Evolutionary conservation across 805 yeast species (phyloP).

Genomic region (Scheffersomyces amazonensis): DNA sequence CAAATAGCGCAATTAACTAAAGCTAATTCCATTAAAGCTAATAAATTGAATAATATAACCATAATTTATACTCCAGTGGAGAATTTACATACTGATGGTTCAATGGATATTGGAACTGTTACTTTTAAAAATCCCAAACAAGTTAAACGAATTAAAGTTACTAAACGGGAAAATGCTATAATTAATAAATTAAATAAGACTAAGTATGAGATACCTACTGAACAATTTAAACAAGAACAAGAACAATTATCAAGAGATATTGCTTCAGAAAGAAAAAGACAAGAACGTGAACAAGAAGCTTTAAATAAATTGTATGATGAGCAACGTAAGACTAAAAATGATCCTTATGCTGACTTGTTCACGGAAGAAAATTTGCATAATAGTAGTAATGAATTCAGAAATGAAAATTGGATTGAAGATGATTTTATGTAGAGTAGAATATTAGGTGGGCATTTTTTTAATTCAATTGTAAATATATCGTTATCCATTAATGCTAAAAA

Average conservation of each 20-base stretch:
- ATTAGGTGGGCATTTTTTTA: neutral
- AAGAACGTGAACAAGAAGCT: slow-evolving; percentile 30
- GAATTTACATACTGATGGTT: slow-evolving; percentile 62
- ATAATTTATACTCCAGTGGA: slow-evolving; percentile 74
- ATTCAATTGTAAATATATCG: neutral
- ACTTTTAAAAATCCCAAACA: slow-evolving; percentile 59
- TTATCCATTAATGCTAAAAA: neutral
- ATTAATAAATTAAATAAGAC: slow-evolving; percentile 66
- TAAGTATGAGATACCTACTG: slow-evolving; percentile 51
- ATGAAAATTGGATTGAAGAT: slow-evolving; percentile 37
- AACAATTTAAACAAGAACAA: slow-evolving; percentile 36
- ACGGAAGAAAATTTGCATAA: slow-evolving; percentile 26
- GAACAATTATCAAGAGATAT: slow-evolving; percentile 24
- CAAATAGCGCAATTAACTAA: slow-evolving; percentile 67
- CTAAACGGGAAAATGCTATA: slow-evolving; percentile 54
- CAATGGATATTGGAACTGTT: slow-evolving; percentile 79
- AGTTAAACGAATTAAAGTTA: slow-evolving; percentile 53
- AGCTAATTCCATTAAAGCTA: slow-evolving; percentile 74
- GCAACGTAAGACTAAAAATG: slow-evolving; percentile 33
- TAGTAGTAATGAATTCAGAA: slow-evolving; percentile 30
- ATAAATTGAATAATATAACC: slow-evolving; percentile 62
- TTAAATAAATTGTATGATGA: slow-evolving; percentile 34
- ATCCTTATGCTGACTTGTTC: slow-evolving; percentile 35
- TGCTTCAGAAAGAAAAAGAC: slow-evolving; percentile 39
- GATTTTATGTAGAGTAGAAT: slow-evolving; percentile 25